phyloP scores from a whole-genome alignment of 169 alveolate genomes.

The Plasmodium inui region DNA sequence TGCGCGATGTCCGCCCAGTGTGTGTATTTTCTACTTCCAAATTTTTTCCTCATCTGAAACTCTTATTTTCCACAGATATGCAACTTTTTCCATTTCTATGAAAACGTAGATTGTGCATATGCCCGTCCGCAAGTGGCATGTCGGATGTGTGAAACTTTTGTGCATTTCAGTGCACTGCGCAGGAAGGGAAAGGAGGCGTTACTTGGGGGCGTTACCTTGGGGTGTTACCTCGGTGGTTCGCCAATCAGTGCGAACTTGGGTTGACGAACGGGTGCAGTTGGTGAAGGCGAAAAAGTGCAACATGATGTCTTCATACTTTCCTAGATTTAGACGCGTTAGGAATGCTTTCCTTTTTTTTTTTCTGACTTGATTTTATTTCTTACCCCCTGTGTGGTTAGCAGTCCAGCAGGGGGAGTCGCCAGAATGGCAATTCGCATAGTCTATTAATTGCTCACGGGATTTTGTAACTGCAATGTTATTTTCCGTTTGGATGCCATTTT shows the following conservation, averaged over 20 bases:
- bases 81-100: not conserved
- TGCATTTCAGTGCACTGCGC: constrained; percentile 54
- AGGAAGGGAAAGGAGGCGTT: not conserved
- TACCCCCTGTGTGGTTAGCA: not conserved
- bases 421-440: not conserved
- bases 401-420: not conserved
- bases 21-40: not conserved
- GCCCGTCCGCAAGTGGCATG: not conserved
- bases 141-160: not conserved
- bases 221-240: not conserved
- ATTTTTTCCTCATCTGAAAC: not conserved
- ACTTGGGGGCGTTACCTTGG: not conserved
- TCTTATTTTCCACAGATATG: not conserved
- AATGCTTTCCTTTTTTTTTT: not conserved
- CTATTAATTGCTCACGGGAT: not conserved
- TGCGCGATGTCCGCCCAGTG: not conserved
- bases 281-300: not conserved
- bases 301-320: not conserved
- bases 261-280: not conserved
- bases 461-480: not conserved
- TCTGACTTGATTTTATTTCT: not conserved
- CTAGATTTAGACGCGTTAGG: not conserved
- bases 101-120: not conserved
- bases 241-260: not conserved
- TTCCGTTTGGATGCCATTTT: not conserved